Evolutionary conservation across 2,329 filamentous ascomycete genomes (phyloP).

Genomic region (Trichoderma sp.): DNA sequence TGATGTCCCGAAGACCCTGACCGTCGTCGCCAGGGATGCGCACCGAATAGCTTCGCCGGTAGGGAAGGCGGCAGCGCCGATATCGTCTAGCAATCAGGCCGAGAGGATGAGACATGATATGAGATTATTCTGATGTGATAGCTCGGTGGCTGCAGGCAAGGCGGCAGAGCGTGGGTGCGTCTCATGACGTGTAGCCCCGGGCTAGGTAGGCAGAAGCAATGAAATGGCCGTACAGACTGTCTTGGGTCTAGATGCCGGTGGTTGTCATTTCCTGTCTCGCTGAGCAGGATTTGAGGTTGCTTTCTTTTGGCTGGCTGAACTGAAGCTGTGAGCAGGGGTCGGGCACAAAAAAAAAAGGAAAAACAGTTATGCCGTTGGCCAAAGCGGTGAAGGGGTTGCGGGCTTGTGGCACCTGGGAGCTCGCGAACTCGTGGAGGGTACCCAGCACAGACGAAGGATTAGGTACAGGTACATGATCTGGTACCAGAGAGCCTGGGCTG

Average conservation of each 20-base stretch:
- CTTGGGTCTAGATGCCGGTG: neutral
- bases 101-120: conserved; percentile 16
- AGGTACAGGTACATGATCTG: neutral
- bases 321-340: conserved; percentile 7
- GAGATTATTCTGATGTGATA: neutral
- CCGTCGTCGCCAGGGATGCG: conserved; percentile 24
- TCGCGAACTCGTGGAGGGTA: conserved; percentile 4
- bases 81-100: conserved; percentile 10
- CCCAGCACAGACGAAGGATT: neutral
- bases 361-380: conserved; percentile 18
- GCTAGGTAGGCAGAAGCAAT: neutral
- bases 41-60: conserved; percentile 34
- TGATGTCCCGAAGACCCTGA: conserved; percentile 33
- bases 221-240: neutral
- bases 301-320: neutral
- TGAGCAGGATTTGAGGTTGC: neutral
- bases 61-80: neutral
- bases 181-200: conserved; percentile 11
- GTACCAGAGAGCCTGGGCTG: neutral
- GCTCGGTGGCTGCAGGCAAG: conserved; percentile 1
- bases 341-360: conserved; percentile 20
- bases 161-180: conserved; percentile 1
- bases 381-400: conserved; percentile 17
- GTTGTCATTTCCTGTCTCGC: neutral
- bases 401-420: neutral